Conservation (phyloP, 2,329 filamentous ascomycete genomes). For the Nemania abortiva region DNA sequence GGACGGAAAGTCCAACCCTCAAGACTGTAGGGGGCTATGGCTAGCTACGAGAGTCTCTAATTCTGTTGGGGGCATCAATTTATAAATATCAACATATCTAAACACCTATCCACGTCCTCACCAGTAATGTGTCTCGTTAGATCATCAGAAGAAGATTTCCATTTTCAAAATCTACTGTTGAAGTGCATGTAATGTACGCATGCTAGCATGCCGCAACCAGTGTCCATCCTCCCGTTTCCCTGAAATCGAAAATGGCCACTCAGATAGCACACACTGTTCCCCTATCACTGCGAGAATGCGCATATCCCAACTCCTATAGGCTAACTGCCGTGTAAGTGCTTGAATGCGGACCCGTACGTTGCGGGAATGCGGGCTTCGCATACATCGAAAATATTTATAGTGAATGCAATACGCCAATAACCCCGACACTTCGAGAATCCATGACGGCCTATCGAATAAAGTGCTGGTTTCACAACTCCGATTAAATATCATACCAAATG, state of each 20-base stretch:
- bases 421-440: constrained; percentile 11
- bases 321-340: not conserved
- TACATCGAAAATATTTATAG: constrained; percentile 17
- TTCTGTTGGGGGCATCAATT: not conserved
- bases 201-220: constrained; percentile 5
- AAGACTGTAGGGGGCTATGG: not conserved
- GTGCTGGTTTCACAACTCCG: constrained; percentile 1
- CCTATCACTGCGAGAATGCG: constrained; percentile 18
- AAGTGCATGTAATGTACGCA: constrained; percentile 20
- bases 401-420: constrained; percentile 27
- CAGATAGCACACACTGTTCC: not conserved
- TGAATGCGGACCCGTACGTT: constrained; percentile 17
- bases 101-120: not conserved
- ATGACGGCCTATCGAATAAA: not conserved
- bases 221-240: constrained; percentile 1
- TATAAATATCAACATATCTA: not conserved
- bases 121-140: not conserved
- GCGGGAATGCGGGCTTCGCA: not conserved
- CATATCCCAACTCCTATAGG: constrained; percentile 28
- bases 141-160: constrained; percentile 12
- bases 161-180: constrained; percentile 20
- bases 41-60: not conserved
- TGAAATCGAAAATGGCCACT: constrained; percentile 7
- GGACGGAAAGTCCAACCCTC: not conserved
- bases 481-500: constrained; percentile 16